phyloP scores from a whole-genome alignment of 140 eudicot genomes.

The Oenanthe javanica region DNA sequence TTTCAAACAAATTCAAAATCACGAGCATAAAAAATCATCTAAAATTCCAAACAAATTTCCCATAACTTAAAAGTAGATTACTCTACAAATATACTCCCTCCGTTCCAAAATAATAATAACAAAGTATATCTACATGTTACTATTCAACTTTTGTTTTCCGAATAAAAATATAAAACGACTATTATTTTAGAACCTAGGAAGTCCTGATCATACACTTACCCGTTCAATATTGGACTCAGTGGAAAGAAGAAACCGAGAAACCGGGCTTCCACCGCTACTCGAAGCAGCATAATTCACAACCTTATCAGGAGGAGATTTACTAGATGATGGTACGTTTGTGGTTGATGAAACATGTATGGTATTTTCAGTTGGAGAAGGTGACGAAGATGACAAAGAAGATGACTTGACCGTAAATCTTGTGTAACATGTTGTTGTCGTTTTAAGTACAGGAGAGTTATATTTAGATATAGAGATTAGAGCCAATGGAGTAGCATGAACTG shows the following conservation, averaged over 20 bases:
- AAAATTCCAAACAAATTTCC: too few species aligned
- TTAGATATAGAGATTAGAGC: conserved; percentile 14
- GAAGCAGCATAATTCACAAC: conserved; percentile 29
- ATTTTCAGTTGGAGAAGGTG: conserved; percentile 15
- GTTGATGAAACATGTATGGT: conserved; percentile 14
- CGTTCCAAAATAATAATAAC: not conserved
- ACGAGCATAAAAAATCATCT: too few species aligned
- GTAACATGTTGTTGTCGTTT: not conserved
- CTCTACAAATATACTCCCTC: not conserved
- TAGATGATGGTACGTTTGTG: conserved; percentile 23
- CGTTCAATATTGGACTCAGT: conserved; percentile 69
- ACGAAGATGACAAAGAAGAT: conserved; percentile 43
- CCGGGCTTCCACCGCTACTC: conserved; percentile 44
- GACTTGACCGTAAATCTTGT: conserved; percentile 16
- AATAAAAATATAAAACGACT: not conserved
- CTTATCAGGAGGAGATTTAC: conserved; percentile 29
- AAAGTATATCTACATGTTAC: not conserved
- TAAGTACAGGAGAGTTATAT: conserved; percentile 9
- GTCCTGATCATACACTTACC: conserved; percentile 23
- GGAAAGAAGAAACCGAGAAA: conserved; percentile 38
- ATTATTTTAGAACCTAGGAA: too few species aligned
- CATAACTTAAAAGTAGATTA: not conserved
- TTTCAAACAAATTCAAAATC: not conserved
- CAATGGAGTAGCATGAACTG: conserved; percentile 21
- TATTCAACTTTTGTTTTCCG: too few species aligned